A percentile compares a stretch with the other conserved stretches of the same genome.
phyloP scores from a whole-genome alignment of 345 rosid genomes.

The Lumnitzera littorea region DNA sequence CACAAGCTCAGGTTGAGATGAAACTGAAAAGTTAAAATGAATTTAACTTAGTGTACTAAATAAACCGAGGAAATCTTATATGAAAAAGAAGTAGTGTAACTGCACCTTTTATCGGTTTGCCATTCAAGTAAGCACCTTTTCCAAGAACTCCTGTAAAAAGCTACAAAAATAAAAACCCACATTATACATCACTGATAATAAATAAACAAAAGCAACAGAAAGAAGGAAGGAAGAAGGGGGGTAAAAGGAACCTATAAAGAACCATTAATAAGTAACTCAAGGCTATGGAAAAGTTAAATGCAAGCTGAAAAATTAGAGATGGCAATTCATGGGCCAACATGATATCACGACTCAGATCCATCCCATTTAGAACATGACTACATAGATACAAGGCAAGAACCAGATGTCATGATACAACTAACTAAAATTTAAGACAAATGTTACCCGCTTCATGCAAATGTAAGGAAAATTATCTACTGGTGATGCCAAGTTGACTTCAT shows the following conservation, averaged over 20 bases:
- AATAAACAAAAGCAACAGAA: neutral
- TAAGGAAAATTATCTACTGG: too few species aligned
- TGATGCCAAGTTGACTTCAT: too few species aligned
- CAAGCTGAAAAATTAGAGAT: too few species aligned
- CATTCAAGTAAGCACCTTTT: constrained; percentile 82
- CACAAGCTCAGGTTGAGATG: constrained; percentile 67
- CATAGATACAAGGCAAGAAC: too few species aligned
- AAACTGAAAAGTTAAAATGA: constrained; percentile 38
- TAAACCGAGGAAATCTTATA: neutral
- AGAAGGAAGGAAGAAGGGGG: too few species aligned
- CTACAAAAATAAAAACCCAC: constrained; percentile 29
- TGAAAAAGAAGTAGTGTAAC: neutral
- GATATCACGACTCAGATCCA: too few species aligned
- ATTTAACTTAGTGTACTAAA: constrained; percentile 7
- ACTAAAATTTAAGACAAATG: too few species aligned
- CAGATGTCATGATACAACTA: too few species aligned
- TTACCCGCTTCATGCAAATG: too few species aligned
- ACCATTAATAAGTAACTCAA: neutral
- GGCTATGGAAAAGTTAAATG: too few species aligned
- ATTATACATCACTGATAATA: constrained; percentile 1
- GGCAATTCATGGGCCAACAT: too few species aligned
- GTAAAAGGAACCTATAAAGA: neutral
- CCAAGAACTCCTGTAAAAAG: constrained; percentile 69
- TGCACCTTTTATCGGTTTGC: constrained; percentile 71
- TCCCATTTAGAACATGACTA: too few species aligned